Percentiles rank a stretch among this genome's conserved stretches.
Evolutionary conservation across 1,284 basidiomycete genomes (phyloP).

Genomic region (Cryptococcus wingfieldii): DNA sequence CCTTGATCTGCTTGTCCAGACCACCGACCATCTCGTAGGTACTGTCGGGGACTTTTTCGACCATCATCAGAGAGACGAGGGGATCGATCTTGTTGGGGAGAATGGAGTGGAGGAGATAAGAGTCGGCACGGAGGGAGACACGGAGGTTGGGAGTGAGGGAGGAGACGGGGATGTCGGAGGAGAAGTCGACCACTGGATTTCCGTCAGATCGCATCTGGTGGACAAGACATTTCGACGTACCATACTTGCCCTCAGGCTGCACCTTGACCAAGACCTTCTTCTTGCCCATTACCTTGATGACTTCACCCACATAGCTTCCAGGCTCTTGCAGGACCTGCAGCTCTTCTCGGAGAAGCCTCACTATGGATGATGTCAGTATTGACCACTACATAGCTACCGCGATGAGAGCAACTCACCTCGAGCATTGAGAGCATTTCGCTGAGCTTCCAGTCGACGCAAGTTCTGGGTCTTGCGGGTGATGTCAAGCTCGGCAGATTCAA

Average conservation of each 20-base stretch:
- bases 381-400: background rate
- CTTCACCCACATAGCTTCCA: constrained; percentile 94
- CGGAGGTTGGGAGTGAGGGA: constrained; percentile 81
- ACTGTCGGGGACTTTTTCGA: constrained; percentile 98
- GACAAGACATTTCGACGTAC: constrained; percentile 51
- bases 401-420: constrained; percentile 59
- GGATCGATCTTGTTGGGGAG: constrained; percentile 94
- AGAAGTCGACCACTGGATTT: constrained; percentile 81
- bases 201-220: background rate
- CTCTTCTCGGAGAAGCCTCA: constrained; percentile 84
- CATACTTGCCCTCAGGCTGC: constrained; percentile 98
- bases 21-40: constrained; percentile 99
- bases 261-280: constrained; percentile 98
- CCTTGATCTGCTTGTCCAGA: constrained; percentile 96
- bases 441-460: constrained; percentile 88
- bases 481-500: constrained; percentile 82
- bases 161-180: constrained; percentile 77
- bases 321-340: constrained; percentile 93
- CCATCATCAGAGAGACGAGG: constrained; percentile 97
- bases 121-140: constrained; percentile 92
- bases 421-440: constrained; percentile 93
- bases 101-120: constrained; percentile 90
- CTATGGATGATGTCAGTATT: constrained; percentile 39
- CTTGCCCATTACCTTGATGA: constrained; percentile 99
- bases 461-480: constrained; percentile 98